phyloP scores from a whole-genome alignment of 129 eudicot genomes.

The Pulicaria dysenterica region DNA sequence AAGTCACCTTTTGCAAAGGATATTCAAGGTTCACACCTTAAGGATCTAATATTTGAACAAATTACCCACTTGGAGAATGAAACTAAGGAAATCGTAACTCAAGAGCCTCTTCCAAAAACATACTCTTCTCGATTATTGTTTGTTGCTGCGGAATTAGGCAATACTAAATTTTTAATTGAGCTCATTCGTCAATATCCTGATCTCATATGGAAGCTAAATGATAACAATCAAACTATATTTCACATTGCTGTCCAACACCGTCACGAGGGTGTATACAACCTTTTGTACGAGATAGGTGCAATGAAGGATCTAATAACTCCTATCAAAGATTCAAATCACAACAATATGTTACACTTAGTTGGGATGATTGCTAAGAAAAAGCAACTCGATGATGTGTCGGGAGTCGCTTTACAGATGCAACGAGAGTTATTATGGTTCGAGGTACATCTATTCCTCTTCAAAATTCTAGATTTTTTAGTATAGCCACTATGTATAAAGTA shows the following conservation, averaged over 20 bases:
- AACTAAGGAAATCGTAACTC: slow-evolving; percentile 25
- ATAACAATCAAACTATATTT: slow-evolving; percentile 24
- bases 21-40: too few relatives aligned
- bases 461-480: too few relatives aligned
- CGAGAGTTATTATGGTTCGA: slow-evolving; percentile 42
- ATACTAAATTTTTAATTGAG: slow-evolving; percentile 13
- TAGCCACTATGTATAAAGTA: too few relatives aligned
- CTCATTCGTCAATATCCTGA: slow-evolving; percentile 24
- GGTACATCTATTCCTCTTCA: slow-evolving; percentile 2
- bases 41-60: too few relatives aligned
- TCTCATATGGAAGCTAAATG: slow-evolving; percentile 20
- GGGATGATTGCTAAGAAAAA: neutral
- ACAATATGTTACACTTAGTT: slow-evolving; percentile 33
- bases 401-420: slow-evolving; percentile 48
- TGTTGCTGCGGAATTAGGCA: neutral
- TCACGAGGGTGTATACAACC: neutral
- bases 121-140: too few relatives aligned
- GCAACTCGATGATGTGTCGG: slow-evolving; percentile 26
- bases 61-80: too few relatives aligned
- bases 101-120: slow-evolving; percentile 2
- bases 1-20: too few relatives aligned
- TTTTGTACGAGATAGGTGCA: slow-evolving; percentile 21
- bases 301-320: neutral
- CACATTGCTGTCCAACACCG: slow-evolving; percentile 19
- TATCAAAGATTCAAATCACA: slow-evolving; percentile 10